A percentile compares a stretch with the other conserved stretches of the same genome.
phyloP scores from a whole-genome alignment of 192 early-diverging fungal genomes.

The Coemansia sp. region DNA sequence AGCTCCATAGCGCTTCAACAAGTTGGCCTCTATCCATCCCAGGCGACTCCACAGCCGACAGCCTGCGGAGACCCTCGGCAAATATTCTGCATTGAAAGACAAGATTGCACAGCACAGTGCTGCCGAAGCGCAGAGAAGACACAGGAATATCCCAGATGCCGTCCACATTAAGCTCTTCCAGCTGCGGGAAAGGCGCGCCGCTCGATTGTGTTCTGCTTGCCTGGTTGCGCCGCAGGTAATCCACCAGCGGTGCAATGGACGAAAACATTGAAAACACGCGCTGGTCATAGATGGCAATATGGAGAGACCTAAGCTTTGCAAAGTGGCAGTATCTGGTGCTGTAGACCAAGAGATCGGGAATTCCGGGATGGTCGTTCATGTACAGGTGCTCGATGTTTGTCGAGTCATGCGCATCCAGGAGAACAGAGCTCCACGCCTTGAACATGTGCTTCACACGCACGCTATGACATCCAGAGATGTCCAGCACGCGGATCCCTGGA shows the following conservation, averaged over 20 bases:
- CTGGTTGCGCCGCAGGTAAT: slow-evolving; percentile 21
- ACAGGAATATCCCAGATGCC: slow-evolving; percentile 28
- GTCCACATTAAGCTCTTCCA: slow-evolving; percentile 37
- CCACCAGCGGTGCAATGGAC: slow-evolving; percentile 23
- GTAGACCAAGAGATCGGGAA: slow-evolving; percentile 40
- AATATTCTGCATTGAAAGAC: slow-evolving; percentile 14
- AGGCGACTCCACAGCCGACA: slow-evolving; percentile 34
- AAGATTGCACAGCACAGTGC: not conserved
- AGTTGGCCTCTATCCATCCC: not conserved
- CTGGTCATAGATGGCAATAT: slow-evolving; percentile 35
- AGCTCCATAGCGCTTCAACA: slow-evolving; percentile 3
- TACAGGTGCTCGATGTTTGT: slow-evolving; percentile 31
- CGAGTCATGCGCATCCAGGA: slow-evolving; percentile 20
- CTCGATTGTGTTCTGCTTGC: not conserved
- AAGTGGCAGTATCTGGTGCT: slow-evolving; percentile 35
- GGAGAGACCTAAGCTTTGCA: slow-evolving; percentile 24
- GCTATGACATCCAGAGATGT: slow-evolving; percentile 43
- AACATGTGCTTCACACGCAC: slow-evolving; percentile 33
- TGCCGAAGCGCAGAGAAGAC: slow-evolving; percentile 19
- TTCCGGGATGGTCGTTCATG: slow-evolving; percentile 44
- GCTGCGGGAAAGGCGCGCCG: slow-evolving; percentile 23
- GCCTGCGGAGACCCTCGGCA: slow-evolving; percentile 7
- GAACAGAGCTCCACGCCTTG: slow-evolving; percentile 25
- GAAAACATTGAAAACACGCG: slow-evolving; percentile 10
- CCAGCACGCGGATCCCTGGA: slow-evolving; percentile 31